These are phyloP conservation scores for Aspergillus unguis DNA, from an alignment of 2,329 filamentous ascomycete species.

Conservation along the genomic window DNA sequence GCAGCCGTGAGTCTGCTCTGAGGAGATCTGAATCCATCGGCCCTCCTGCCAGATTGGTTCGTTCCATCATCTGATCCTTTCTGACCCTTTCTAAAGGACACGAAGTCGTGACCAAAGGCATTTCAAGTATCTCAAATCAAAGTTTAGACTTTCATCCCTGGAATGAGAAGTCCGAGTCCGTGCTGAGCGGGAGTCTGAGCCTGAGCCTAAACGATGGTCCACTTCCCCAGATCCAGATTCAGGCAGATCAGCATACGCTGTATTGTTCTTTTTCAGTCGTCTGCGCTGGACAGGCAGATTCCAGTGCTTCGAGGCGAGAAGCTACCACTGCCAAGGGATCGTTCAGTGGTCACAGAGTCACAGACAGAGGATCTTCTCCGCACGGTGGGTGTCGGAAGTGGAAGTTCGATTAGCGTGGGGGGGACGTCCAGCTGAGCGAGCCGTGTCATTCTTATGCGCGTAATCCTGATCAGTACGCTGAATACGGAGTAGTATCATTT, in stretches of 20 bases:
- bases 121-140: background rate
- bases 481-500: too few species aligned
- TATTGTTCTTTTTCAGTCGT: background rate
- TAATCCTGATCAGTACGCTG: slow-evolving; percentile 7
- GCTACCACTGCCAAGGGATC: too few species aligned
- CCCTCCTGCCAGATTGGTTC: background rate
- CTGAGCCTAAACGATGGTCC: slow-evolving; percentile 12
- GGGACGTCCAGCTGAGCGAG: slow-evolving; percentile 24
- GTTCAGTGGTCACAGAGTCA: slow-evolving; percentile 1
- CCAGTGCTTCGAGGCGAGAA: background rate
- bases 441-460: slow-evolving; percentile 22
- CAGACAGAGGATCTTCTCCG: slow-evolving; percentile 3
- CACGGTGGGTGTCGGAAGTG: slow-evolving; percentile 9
- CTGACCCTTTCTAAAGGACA: background rate
- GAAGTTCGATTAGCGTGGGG: slow-evolving; percentile 16
- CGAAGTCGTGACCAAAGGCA: background rate
- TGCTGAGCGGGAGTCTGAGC: slow-evolving; percentile 10
- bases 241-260: background rate
- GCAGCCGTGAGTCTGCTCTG: background rate
- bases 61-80: slow-evolving; percentile 10
- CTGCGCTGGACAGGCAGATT: background rate
- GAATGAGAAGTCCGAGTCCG: slow-evolving; percentile 11
- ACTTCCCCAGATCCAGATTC: slow-evolving; percentile 23
- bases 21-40: background rate
- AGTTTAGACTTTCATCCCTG: background rate